A percentile compares a stretch with the other conserved stretches of the same genome.
These are phyloP conservation scores for Nakazawaea pomicola DNA, from an alignment of 805 yeast genomes.

Conservation along the genomic window DNA sequence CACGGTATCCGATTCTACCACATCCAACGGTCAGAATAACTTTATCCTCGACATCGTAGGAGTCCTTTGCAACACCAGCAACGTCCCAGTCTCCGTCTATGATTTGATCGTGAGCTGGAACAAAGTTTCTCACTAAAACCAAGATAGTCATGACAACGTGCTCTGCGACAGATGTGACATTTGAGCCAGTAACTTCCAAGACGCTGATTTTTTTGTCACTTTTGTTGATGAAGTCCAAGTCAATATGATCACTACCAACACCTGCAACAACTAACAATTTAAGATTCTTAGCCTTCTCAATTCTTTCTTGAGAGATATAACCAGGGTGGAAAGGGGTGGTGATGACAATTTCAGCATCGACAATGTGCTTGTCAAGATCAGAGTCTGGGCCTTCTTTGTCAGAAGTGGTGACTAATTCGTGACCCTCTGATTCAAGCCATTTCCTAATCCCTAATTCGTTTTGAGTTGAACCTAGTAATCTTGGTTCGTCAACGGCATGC, in stretches of 20 bases:
- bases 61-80: conserved; percentile 68
- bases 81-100: conserved; percentile 65
- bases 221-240: conserved; percentile 56
- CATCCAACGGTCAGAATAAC: conserved; percentile 78
- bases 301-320: conserved; percentile 61
- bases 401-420: conserved; percentile 58
- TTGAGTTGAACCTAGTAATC: conserved; percentile 65
- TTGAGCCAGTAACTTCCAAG: conserved; percentile 78
- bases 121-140: conserved; percentile 68
- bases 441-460: conserved; percentile 68
- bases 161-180: conserved; percentile 77
- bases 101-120: conserved; percentile 72
- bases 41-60: conserved; percentile 72
- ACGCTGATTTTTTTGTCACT: conserved; percentile 61
- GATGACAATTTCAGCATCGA: conserved; percentile 71
- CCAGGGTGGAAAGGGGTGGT: conserved; percentile 85
- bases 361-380: conserved; percentile 57
- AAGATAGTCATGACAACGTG: conserved; percentile 74
- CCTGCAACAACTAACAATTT: conserved; percentile 76
- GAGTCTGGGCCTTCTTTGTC: conserved; percentile 63
- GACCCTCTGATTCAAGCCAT: conserved; percentile 64
- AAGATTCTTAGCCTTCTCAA: conserved; percentile 65
- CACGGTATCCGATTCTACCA: conserved; percentile 77
- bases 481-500: conserved; percentile 56
- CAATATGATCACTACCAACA: conserved; percentile 81